These are phyloP conservation scores for Wickerhamiella cacticola DNA, from an alignment of 805 yeast species.

Conservation along the genomic window DNA sequence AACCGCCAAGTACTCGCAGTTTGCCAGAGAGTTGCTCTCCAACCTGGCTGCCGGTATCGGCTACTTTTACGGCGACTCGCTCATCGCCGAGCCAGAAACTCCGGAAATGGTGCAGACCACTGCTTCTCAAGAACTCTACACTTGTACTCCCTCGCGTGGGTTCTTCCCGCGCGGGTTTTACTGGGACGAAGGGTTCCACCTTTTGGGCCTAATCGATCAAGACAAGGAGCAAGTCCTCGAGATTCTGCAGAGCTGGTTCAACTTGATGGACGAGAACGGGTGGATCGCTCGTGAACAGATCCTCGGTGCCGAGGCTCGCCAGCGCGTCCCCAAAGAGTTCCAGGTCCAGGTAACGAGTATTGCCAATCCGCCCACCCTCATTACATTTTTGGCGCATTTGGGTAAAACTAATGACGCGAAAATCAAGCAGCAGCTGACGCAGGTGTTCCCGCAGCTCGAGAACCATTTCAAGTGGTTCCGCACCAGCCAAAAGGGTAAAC, in stretches of 20 bases:
- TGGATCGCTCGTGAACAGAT: constrained; percentile 97
- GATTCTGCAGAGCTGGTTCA: constrained; percentile 77
- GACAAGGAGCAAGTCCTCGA: constrained; percentile 75
- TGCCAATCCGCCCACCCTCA: constrained; percentile 92
- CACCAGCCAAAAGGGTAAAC: constrained; percentile 62
- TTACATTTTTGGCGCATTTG: constrained; percentile 45
- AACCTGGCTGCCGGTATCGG: constrained; percentile 85
- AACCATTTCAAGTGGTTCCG: constrained; percentile 79
- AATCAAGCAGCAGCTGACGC: constrained; percentile 26
- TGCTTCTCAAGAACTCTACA: constrained; percentile 36
- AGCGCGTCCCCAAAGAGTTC: constrained; percentile 74
- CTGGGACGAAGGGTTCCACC: constrained; percentile 98
- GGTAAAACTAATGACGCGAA: constrained; percentile 26
- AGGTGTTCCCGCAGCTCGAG: constrained; percentile 63
- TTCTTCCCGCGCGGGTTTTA: constrained; percentile 94
- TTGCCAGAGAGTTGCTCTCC: constrained; percentile 70
- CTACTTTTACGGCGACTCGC: constrained; percentile 70
- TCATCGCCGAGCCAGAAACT: constrained; percentile 63
- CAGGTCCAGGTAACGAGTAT: constrained; percentile 75
- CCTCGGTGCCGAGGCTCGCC: constrained; percentile 79
- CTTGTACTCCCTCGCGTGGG: constrained; percentile 83
- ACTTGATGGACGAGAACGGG: constrained; percentile 74
- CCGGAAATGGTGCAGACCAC: constrained; percentile 19
- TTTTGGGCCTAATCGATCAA: constrained; percentile 67
- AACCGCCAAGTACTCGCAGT: constrained; percentile 41